phyloP scores from a whole-genome alignment of 225 moss, liverwort and hornwort species.

The Pseudisothecium myosuroides region DNA sequence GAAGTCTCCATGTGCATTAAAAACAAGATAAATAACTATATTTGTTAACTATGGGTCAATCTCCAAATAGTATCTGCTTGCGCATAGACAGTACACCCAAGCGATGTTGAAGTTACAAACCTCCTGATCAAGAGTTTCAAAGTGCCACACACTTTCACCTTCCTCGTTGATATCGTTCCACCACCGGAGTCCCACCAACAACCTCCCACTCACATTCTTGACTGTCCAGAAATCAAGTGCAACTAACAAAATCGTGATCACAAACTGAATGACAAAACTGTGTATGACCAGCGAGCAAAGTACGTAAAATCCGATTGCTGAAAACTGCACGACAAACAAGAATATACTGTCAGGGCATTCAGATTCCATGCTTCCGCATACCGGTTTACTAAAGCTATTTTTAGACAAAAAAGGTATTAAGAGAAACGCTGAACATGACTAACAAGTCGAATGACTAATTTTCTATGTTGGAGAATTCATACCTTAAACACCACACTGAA shows the following conservation, averaged over 20 bases:
- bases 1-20: not conserved
- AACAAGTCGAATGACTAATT: not conserved
- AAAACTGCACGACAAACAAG: slow-evolving; percentile 31
- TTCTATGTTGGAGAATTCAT: not conserved
- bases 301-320: slow-evolving; percentile 58
- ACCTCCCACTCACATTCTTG: slow-evolving; percentile 87
- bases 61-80: not conserved
- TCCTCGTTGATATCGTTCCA: slow-evolving; percentile 75
- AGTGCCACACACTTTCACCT: slow-evolving; percentile 72
- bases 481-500: slow-evolving; percentile 73
- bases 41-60: not conserved
- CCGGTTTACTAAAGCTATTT: not conserved
- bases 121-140: slow-evolving; percentile 73
- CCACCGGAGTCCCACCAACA: slow-evolving; percentile 77
- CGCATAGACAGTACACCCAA: not conserved
- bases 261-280: slow-evolving; percentile 65
- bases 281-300: slow-evolving; percentile 48
- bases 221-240: slow-evolving; percentile 88
- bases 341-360: not conserved
- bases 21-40: not conserved
- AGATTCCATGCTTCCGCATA: not conserved
- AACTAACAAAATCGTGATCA: slow-evolving; percentile 46
- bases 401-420: not conserved
- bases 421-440: not conserved
- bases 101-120: slow-evolving; percentile 9